phyloP scores from a whole-genome alignment of 495 filamentous ascomycete species.

The Lepidopterella palustris region DNA sequence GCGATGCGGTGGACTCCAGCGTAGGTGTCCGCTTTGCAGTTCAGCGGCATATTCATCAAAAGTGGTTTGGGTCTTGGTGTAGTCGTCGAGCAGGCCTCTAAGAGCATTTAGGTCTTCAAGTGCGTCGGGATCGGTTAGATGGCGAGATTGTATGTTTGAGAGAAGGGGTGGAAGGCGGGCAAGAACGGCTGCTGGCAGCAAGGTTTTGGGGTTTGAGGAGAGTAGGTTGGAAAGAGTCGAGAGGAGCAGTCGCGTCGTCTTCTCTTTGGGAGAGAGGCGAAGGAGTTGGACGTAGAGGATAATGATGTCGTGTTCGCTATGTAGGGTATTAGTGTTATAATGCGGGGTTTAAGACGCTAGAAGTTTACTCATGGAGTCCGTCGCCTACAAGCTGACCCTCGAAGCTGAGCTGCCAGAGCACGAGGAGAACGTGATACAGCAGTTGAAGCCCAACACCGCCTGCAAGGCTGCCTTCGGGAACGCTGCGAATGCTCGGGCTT shows the following conservation, averaged over 20 bases:
- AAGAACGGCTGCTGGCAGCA: slow-evolving; percentile 75
- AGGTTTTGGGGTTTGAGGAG: slow-evolving; percentile 61
- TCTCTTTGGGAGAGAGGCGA: slow-evolving; percentile 91
- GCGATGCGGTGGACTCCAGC: slow-evolving; percentile 93
- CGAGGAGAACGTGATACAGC: slow-evolving; percentile 87
- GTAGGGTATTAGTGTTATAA: slow-evolving; percentile 22
- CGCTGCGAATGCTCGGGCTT: slow-evolving; percentile 47
- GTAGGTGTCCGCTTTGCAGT: slow-evolving; percentile 77
- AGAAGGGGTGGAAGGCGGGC: slow-evolving; percentile 77
- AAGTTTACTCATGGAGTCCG: slow-evolving; percentile 69
- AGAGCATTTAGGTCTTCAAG: slow-evolving; percentile 75
- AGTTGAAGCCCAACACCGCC: slow-evolving; percentile 88
- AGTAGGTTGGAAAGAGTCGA: slow-evolving; percentile 86
- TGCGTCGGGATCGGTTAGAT: slow-evolving; percentile 82
- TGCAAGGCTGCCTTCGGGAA: slow-evolving; percentile 57
- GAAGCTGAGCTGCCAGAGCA: slow-evolving; percentile 93
- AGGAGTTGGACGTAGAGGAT: slow-evolving; percentile 85
- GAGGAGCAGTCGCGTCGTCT: slow-evolving; percentile 86
- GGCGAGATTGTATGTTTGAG: slow-evolving; percentile 71
- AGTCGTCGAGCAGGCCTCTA: slow-evolving; percentile 76
- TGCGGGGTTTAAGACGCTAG: background rate
- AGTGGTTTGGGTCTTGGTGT: slow-evolving; percentile 93
- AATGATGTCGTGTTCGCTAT: slow-evolving; percentile 84
- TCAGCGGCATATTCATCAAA: slow-evolving; percentile 94
- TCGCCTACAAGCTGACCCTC: slow-evolving; percentile 78